Evolutionary conservation across 805 yeast species (phyloP), one percentile per base, ranked within the genome.

Genomic region (Brettanomyces anomalus): DNA sequence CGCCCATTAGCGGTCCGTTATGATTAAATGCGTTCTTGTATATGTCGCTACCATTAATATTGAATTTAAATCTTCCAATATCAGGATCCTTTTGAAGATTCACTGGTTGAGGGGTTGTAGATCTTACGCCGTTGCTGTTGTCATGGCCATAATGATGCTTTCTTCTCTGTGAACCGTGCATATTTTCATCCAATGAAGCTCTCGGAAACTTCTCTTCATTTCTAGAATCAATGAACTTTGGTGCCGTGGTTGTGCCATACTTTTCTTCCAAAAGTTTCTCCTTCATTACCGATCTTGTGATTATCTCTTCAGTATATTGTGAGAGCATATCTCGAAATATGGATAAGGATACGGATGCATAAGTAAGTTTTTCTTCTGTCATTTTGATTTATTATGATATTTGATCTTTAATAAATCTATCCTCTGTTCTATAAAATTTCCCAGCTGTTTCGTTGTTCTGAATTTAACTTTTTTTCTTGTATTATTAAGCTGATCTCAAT

Each of bases 241-340:
- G 62, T 7, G 54, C 39, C 3, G 43, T 34, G 3, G 53, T 30
- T 5, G 58, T 53, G 1, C 69, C 69, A 43, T 61, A 65, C 16
- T 42, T 47, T 35, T 52, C 45, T 34, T 66, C 50, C 20, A 55
- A 50, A 16, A 60, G 39, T 44, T 60, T 61, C 39, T 63, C 68
- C 8, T 46, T 49, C 37, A 61, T 37, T n/a, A 65, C 44, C 2
- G 57, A 49, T 39, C 51, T 50, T 14, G 61, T 50, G 19, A 63
- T 45, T 5, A 62, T 55, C 18, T 60, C 66, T 32, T 60, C 59
- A 11, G 65, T 55, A 14, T 64, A 54, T n/a, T 64, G 60, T 10
- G 56, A 49, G 18, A 63, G 39, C 62, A 65, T 55, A 37, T 57
- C 62, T 41, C 57, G 61, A 11, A 62, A 48, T 3, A 64, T 54